These are phyloP conservation scores for Gracilaria gracilis DNA, from an alignment of 23 red algal species.

Conservation along the genomic window DNA sequence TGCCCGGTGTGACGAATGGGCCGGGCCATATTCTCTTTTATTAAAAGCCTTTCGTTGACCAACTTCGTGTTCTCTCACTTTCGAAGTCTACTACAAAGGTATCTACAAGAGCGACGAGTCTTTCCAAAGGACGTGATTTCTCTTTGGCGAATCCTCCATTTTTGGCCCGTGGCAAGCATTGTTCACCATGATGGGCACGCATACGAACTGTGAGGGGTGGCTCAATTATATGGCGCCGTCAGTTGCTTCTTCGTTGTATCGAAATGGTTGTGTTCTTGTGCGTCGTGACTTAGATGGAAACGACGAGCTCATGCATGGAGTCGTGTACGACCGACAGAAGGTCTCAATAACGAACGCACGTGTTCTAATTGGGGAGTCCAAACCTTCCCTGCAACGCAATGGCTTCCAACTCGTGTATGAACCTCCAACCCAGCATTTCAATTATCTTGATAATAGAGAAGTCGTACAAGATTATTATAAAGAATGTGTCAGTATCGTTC, in stretches of 20 bases:
- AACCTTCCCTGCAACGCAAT: not conserved
- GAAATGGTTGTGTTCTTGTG: not conserved
- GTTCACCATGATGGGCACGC: not conserved
- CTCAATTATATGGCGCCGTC: slow-evolving; percentile 27
- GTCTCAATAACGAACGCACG: not conserved
- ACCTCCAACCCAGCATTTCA: not conserved
- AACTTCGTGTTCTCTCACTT: too few relatives aligned
- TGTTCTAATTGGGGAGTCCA: not conserved
- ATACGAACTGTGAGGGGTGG: slow-evolving; percentile 6
- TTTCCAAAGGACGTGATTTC: not conserved
- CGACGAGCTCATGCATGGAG: not conserved
- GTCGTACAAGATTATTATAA: slow-evolving; percentile 26
- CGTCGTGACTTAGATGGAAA: slow-evolving; percentile 13
- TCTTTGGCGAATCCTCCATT: not conserved
- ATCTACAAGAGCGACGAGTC: too few relatives aligned
- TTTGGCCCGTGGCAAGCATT: not conserved
- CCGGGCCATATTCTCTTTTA: too few relatives aligned
- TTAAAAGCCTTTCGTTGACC: too few relatives aligned
- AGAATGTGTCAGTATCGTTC: slow-evolving; percentile 1
- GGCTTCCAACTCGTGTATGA: not conserved
- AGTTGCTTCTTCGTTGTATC: not conserved
- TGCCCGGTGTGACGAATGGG: too few relatives aligned
- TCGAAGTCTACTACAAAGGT: too few relatives aligned
- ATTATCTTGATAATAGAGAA: not conserved
- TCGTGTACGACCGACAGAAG: slow-evolving; percentile 3